phyloP scores from a whole-genome alignment of 2,329 filamentous ascomycete genomes.

The Nemania diffusa region DNA sequence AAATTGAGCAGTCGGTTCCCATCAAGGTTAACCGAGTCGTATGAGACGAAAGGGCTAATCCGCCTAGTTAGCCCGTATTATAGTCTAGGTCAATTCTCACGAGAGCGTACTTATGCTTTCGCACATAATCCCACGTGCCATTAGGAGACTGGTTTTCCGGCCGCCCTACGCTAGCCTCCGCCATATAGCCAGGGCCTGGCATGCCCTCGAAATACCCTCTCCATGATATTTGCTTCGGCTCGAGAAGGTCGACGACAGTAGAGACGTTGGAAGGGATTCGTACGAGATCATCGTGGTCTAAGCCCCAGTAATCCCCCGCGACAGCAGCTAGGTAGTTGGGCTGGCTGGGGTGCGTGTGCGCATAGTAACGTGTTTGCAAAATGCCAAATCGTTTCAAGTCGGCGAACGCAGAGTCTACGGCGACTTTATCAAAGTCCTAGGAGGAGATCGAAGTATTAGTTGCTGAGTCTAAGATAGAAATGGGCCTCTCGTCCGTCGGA shows the following conservation, averaged over 20 bases:
- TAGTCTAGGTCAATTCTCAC: background rate
- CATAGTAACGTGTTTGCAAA: constrained; percentile 57
- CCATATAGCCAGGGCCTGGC: constrained; percentile 60
- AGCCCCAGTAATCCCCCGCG: constrained; percentile 60
- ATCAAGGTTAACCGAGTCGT: constrained; percentile 54
- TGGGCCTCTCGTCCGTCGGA: background rate
- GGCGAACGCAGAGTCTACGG: constrained; percentile 53
- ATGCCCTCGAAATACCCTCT: constrained; percentile 59
- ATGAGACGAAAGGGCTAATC: constrained; percentile 55
- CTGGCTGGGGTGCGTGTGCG: constrained; percentile 58
- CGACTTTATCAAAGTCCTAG: constrained; percentile 57
- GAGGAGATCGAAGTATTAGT: constrained; percentile 15
- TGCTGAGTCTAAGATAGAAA: background rate
- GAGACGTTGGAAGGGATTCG: constrained; percentile 58
- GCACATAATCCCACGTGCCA: constrained; percentile 52
- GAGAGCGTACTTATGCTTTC: constrained; percentile 53
- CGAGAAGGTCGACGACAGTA: constrained; percentile 59
- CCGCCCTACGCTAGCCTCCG: constrained; percentile 49
- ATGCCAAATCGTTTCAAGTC: constrained; percentile 58
- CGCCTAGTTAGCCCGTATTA: constrained; percentile 5
- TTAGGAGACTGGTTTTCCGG: constrained; percentile 37
- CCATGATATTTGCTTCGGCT: constrained; percentile 55
- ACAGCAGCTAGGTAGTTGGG: constrained; percentile 61
- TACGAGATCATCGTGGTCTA: constrained; percentile 58
- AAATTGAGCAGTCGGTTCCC: constrained; percentile 65